Evolutionary conservation across 2,329 filamentous ascomycete species (phyloP), one percentile per base, ranked within the genome.

Genomic region (Zasmidium angulare): DNA sequence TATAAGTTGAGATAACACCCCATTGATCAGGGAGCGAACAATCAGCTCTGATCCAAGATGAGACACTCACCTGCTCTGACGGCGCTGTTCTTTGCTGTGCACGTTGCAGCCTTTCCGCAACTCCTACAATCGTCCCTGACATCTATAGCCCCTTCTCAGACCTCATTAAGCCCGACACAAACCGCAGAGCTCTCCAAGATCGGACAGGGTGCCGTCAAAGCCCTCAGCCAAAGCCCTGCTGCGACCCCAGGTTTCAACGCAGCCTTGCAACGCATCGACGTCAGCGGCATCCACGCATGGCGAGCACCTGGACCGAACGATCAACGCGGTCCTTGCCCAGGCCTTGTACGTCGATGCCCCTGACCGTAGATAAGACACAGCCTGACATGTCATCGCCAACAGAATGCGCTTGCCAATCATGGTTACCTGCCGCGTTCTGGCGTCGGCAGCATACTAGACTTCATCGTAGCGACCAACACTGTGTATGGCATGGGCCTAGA

Each of bases 401-500:
- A 29, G 36, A 62, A 62, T 54, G 60, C 63, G 6, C 46, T 63
- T 23, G 63, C 64, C 4, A 66, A 66, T 26, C 64, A 66, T 55
- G 62, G 56, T 23, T 66, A 64, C 46, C 61, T 66, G 19, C 48
- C 63, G 14, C 54, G 60, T 53, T 26, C 57, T 47, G 64, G 64
- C 0, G 52, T 66, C 22, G 62, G 60, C 3, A 63, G 62, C 2
- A 50, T 66, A 22, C 56, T 64, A n/a, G 64, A 57, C 53, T 56
- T 53, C 22, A 31, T 60, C 20, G 49, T 40, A 10, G 62, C 62
- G 19, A 57, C 62, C 43, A 62, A 57, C 46, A 46, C 61, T 58
- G 70, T 70, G 11, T 70, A 63, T 50, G 67, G 66, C 50, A 69
- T 73, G 64, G 67, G 66, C 23, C 26, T 69, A 14, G 71, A 73